These are phyloP conservation scores for Penicillium ochrochloron DNA, from an alignment of 495 filamentous ascomycete genomes.

Conservation along the genomic window DNA sequence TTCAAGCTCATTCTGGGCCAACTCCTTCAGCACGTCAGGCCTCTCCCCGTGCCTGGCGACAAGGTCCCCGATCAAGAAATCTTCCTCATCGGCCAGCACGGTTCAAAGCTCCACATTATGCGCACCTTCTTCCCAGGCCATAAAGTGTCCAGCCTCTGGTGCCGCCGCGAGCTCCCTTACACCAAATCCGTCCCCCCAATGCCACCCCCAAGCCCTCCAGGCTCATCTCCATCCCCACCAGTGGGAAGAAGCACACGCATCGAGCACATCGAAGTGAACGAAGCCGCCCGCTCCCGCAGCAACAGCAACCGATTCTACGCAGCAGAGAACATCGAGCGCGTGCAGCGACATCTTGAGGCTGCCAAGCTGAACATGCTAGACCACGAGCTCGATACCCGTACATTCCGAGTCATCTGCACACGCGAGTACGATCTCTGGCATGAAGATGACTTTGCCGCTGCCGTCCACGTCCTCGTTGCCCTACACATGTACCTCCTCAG, in stretches of 20 bases:
- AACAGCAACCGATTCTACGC: conserved; percentile 26
- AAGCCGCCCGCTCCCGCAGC: neutral
- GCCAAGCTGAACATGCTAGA: conserved; percentile 22
- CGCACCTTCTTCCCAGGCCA: conserved; percentile 37
- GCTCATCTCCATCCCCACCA: neutral
- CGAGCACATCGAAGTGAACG: neutral
- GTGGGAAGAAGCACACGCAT: neutral
- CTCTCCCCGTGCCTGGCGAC: conserved; percentile 28
- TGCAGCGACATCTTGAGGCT: conserved; percentile 28
- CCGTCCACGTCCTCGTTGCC: conserved; percentile 25
- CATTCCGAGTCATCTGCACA: conserved; percentile 34
- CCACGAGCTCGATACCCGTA: conserved; percentile 20
- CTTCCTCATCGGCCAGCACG: conserved; percentile 39
- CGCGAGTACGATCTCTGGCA: conserved; percentile 40
- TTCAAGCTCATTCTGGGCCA: conserved; percentile 40
- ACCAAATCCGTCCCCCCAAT: neutral
- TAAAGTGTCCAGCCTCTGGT: conserved; percentile 36
- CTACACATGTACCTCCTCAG: conserved; percentile 38
- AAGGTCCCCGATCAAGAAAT: conserved; percentile 40
- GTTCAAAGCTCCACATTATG: conserved; percentile 37
- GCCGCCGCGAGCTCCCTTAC: conserved; percentile 21
- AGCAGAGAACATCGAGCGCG: conserved; percentile 25
- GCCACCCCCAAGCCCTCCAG: conserved; percentile 1
- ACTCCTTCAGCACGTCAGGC: conserved; percentile 30
- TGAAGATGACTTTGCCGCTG: conserved; percentile 25